Conservation (phyloP, 192 early-diverging fungal genomes). For the Funneliformis geosporum region DNA sequence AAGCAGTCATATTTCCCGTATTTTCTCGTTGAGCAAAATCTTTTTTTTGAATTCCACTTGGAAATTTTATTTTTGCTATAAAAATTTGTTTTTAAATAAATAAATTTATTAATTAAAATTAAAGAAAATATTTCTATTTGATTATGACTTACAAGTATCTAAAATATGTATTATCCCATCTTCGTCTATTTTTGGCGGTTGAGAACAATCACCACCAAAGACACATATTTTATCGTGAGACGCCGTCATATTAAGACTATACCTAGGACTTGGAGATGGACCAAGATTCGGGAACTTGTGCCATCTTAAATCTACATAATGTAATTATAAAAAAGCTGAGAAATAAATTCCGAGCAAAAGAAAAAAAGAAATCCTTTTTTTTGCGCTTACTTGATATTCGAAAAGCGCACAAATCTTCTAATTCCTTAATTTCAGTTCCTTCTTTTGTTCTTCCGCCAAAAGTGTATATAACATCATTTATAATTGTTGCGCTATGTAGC, state of each 20-base stretch:
- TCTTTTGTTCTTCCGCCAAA: constrained; percentile 52
- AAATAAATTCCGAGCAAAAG: not conserved
- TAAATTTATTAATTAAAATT: no score
- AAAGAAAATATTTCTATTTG: no score
- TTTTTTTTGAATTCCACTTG: not conserved
- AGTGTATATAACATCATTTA: constrained; percentile 56
- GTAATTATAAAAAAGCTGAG: not conserved
- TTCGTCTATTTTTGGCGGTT: constrained; percentile 47
- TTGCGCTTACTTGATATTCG: constrained; percentile 46
- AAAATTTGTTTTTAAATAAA: not conserved
- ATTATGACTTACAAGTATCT: constrained; percentile 43
- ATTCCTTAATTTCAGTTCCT: constrained; percentile 35
- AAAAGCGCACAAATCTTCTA: constrained; percentile 56
- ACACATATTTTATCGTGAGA: constrained; percentile 52
- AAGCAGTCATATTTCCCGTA: not conserved
- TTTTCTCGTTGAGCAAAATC: not conserved
- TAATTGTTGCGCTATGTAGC: constrained; percentile 36
- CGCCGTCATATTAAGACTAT: constrained; percentile 46
- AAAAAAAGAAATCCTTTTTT: not conserved
- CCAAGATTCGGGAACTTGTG: constrained; percentile 46
- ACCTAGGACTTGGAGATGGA: constrained; percentile 46
- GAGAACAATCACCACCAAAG: constrained; percentile 53
- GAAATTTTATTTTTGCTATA: not conserved
- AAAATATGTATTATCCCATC: constrained; percentile 43
- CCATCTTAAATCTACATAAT: constrained; percentile 46